A percentile compares a stretch with the other conserved stretches of the same genome.
Evolutionary conservation across 2,329 filamentous ascomycete species (phyloP).

Genomic region (Monilinia laxa): DNA sequence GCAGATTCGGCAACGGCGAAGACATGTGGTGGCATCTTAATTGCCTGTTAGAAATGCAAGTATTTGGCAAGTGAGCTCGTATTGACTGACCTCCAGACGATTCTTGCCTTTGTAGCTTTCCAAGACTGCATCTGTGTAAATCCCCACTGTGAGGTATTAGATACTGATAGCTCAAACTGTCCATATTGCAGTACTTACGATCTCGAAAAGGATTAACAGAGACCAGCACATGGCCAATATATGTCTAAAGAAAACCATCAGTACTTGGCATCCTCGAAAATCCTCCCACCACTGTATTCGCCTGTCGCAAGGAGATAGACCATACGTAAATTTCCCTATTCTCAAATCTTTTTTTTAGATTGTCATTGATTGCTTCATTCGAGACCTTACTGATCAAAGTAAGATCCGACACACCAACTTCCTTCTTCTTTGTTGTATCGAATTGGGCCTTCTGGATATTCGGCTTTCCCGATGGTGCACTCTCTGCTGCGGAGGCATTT

Average conservation of each 20-base stretch:
- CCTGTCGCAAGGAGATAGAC: conserved; percentile 16
- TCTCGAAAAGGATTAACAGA: conserved; percentile 98
- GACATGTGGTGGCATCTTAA: conserved; percentile 79
- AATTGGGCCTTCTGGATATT: conserved; percentile 95
- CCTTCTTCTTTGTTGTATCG: conserved; percentile 97
- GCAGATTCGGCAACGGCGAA: conserved; percentile 94
- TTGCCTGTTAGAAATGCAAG: conserved; percentile 24
- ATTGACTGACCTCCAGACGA: conserved; percentile 67
- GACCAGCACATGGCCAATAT: conserved; percentile 98
- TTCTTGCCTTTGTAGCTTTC: conserved; percentile 97
- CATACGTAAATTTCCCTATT: conserved; percentile 89
- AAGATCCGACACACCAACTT: conserved; percentile 96
- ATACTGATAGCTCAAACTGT: conserved; percentile 9
- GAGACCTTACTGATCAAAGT: conserved; percentile 98
- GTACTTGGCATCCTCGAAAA: background rate
- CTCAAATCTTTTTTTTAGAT: conserved; percentile 96
- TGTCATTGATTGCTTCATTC: conserved; percentile 99
- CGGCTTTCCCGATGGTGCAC: conserved; percentile 41
- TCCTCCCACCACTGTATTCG: background rate
- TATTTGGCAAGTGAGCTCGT: background rate
- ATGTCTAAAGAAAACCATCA: conserved; percentile 59
- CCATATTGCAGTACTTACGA: conserved; percentile 47
- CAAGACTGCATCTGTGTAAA: conserved; percentile 93
- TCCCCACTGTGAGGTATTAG: conserved; percentile 65
- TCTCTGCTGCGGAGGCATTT: conserved; percentile 35